Conservation (phyloP, 805 yeast species). For the Candida pini region DNA sequence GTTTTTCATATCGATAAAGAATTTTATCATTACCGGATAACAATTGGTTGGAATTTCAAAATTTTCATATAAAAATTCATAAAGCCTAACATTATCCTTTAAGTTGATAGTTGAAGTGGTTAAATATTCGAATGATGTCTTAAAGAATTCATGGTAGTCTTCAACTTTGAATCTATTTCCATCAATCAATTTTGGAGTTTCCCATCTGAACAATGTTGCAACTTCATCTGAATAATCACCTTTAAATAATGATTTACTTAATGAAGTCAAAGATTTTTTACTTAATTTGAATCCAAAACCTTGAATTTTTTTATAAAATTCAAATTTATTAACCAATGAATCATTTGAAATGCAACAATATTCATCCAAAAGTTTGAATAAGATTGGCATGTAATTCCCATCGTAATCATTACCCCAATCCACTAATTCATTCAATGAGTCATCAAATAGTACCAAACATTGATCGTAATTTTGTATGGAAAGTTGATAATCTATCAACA, state of each 20-base stretch:
- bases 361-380: conserved; percentile 21
- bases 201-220: conserved; percentile 36
- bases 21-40: conserved; percentile 53
- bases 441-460: conserved; percentile 31
- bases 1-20: conserved; percentile 47
- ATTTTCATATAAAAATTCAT: conserved; percentile 48
- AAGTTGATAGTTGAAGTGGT: conserved; percentile 30
- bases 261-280: conserved; percentile 32
- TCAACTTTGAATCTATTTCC: conserved; percentile 12
- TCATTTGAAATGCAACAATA: conserved; percentile 16
- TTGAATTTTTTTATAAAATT: conserved; percentile 37
- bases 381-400: conserved; percentile 21
- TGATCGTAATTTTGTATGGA: conserved; percentile 26
- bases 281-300: conserved; percentile 34
- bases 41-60: conserved; percentile 54
- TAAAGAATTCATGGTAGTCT: conserved; percentile 15
- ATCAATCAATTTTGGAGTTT: conserved; percentile 23
- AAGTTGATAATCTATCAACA: conserved; percentile 31
- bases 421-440: conserved; percentile 32
- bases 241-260: conserved; percentile 32
- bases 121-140: conserved; percentile 40
- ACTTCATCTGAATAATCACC: conserved; percentile 35
- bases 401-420: conserved; percentile 37
- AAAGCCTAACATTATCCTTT: conserved; percentile 55
- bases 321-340: conserved; percentile 15